Base-by-base conservation (phyloP, 441 rosid species). In the Aleurites moluccanus region DNA sequence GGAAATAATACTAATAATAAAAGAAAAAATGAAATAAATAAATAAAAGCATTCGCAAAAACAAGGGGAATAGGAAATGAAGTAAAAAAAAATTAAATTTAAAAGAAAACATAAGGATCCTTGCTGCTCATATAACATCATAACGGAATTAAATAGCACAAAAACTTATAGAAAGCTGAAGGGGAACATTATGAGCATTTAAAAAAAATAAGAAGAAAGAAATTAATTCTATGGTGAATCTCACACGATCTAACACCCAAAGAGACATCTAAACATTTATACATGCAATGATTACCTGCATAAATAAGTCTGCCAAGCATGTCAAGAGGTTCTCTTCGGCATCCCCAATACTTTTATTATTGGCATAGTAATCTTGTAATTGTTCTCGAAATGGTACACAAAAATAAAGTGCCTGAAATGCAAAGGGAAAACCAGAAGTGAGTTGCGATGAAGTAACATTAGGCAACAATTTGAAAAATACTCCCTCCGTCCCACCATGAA, bases 301-400 rank as follows among this genome's bases (percentile, higher is more conserved):
- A 85, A 96, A 96, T 68, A 96, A 83, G 87, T 96, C 97, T 3
- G 97, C 99, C 64, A 96, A 85, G 85, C 99, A 96, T 2, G 97
- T 91, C 89, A 96, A 86, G 63, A 96, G 94, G 85, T 96, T 96
- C 83, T 96, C 98, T 79, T 93, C 99, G 11, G 86, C 91, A 73
- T 93, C 99, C 27, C 85, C 92, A 13, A 75, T 74, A 66, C 64
- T 89, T 84, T 93, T 96, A 77, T 86, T 88, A 78, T 81, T 88
- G 40, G 92, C 87, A 78, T 88, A 92, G 83, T 93, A 96, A 11
- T 96, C 97, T 40, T 93, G 92, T 85, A 96, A 83, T 74, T 96
- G 97, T 82, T 92, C 97, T 61, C 97, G 99, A 84, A 96, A 96
- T 38, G 98, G 97, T 71, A 90, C 97, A 72, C 99, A 96, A 78